These are phyloP conservation scores for Sphagnum tenellum DNA, from an alignment of 225 moss, liverwort and hornwort species.

Conservation along the genomic window DNA sequence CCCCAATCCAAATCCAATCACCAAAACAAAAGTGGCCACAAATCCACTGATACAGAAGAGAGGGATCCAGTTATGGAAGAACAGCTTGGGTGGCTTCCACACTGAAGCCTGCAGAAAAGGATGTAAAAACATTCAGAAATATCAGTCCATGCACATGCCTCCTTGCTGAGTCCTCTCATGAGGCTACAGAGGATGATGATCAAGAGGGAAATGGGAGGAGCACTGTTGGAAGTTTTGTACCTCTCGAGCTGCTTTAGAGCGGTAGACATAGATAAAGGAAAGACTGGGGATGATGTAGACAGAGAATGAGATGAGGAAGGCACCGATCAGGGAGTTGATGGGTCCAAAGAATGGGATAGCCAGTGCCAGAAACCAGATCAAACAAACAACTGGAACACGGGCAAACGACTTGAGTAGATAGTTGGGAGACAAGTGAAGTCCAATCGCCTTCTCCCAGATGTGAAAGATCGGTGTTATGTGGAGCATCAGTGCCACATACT, in stretches of 20 bases:
- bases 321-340: slow-evolving; percentile 28
- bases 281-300: slow-evolving; percentile 21
- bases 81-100: slow-evolving; percentile 12
- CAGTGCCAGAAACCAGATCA: slow-evolving; percentile 22
- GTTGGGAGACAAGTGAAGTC: slow-evolving; percentile 7
- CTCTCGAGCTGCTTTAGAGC: slow-evolving; percentile 10
- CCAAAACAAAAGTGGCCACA: slow-evolving; percentile 14
- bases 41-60: slow-evolving; percentile 13
- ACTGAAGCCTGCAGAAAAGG: slow-evolving; percentile 14
- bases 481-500: slow-evolving; percentile 15
- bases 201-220: too few species aligned
- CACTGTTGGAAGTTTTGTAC: background rate
- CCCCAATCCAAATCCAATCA: slow-evolving; percentile 18
- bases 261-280: slow-evolving; percentile 9
- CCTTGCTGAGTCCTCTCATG: too few species aligned
- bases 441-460: slow-evolving; percentile 14
- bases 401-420: slow-evolving; percentile 8
- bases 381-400: slow-evolving; percentile 15
- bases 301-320: slow-evolving; percentile 15
- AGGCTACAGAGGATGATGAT: too few species aligned
- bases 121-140: too few species aligned
- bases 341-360: slow-evolving; percentile 30
- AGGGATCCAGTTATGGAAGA: slow-evolving; percentile 9
- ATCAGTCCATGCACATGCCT: too few species aligned
- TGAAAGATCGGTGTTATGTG: slow-evolving; percentile 15